Evolutionary conservation across 208 protist species (phyloP).

Genomic region (Leishmania turanica): DNA sequence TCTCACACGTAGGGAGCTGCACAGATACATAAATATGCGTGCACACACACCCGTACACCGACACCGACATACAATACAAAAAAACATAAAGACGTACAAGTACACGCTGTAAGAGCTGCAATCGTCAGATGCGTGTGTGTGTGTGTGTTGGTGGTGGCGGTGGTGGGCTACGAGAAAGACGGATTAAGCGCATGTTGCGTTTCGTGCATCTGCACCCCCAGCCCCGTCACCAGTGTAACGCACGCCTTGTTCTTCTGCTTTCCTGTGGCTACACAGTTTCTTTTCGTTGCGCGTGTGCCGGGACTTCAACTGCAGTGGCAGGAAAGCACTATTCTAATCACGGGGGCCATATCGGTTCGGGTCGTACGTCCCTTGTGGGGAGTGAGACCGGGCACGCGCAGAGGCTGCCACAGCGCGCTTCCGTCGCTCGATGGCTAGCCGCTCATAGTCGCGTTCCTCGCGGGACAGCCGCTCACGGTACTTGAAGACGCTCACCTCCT

Average conservation of each 20-base stretch:
- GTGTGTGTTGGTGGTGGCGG: no score
- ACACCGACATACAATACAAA: background rate
- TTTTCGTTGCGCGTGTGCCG: background rate
- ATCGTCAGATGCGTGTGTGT: no score
- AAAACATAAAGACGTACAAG: background rate
- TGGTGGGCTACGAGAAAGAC: background rate
- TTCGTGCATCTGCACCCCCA: background rate
- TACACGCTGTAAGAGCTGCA: background rate
- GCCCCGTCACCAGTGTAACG: background rate
- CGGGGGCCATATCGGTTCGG: conserved; percentile 28
- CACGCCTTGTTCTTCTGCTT: background rate
- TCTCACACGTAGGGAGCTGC: background rate
- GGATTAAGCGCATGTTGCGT: background rate
- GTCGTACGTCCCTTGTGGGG: conserved; percentile 25
- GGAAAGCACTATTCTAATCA: conserved; percentile 11
- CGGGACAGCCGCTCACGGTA: conserved; percentile 64
- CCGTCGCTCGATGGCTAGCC: conserved; percentile 62
- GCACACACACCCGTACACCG: background rate
- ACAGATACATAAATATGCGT: no score
- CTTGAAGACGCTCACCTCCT: conserved; percentile 81
- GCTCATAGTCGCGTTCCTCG: conserved; percentile 80
- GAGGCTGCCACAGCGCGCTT: conserved; percentile 25
- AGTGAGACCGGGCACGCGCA: conserved; percentile 20
- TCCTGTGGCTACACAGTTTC: background rate
- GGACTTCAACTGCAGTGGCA: background rate